Evolutionary conservation across 306 rosid species (phyloP).

Genomic region (Fagus crenata): DNA sequence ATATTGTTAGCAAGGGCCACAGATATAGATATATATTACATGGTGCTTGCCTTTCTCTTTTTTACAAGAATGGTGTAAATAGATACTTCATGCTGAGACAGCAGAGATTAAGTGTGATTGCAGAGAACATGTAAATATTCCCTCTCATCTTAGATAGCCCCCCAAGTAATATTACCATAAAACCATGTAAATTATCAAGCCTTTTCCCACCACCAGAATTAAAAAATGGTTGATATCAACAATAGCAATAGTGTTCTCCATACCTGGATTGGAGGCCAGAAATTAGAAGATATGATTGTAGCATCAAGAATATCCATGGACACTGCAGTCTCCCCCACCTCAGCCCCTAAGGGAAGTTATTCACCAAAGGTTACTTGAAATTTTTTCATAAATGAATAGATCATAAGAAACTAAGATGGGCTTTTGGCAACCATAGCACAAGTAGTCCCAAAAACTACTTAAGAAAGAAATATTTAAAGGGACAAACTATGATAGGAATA

Average conservation of each 20-base stretch:
- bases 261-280: constrained; percentile 99
- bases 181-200: not conserved
- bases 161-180: not conserved
- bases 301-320: constrained; percentile 74
- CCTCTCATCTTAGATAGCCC: not conserved
- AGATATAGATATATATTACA: not conserved
- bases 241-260: not conserved
- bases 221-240: constrained; percentile 10
- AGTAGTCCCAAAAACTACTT: constrained; percentile 5
- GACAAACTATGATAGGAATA: not conserved
- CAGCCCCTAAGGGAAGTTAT: constrained; percentile 44
- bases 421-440: constrained; percentile 5
- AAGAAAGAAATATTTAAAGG: not conserved
- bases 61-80: not conserved
- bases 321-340: constrained; percentile 40
- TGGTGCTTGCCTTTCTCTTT: not conserved
- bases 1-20: not conserved
- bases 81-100: constrained; percentile 14
- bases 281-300: constrained; percentile 83
- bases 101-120: not conserved
- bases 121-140: not conserved
- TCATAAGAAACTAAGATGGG: not conserved
- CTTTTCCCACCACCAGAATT: not conserved
- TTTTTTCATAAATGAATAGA: constrained; percentile 5
- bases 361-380: constrained; percentile 19